A percentile compares a stretch with the other conserved stretches of the same genome.
These are phyloP conservation scores for Tetrapisispora phaffii DNA, from an alignment of 805 yeast genomes.

Conservation along the genomic window DNA sequence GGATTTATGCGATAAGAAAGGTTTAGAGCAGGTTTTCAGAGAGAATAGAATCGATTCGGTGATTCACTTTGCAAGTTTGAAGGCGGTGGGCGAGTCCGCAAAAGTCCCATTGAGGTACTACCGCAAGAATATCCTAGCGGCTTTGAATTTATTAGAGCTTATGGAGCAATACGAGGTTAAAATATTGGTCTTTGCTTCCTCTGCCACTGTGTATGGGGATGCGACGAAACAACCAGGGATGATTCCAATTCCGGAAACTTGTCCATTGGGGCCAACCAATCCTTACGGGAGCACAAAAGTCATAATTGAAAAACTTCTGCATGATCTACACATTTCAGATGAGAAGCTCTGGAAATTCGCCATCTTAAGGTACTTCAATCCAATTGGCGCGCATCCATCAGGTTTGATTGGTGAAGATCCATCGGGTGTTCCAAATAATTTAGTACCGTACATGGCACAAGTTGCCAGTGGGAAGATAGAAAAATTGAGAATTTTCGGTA, in stretches of 20 bases:
- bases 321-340: slow-evolving; percentile 36
- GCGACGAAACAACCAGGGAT: slow-evolving; percentile 59
- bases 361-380: slow-evolving; percentile 67
- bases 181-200: slow-evolving; percentile 62
- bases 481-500: slow-evolving; percentile 57
- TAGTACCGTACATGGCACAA: slow-evolving; percentile 66
- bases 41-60: slow-evolving; percentile 45
- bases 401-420: slow-evolving; percentile 78
- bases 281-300: slow-evolving; percentile 72
- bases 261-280: slow-evolving; percentile 64
- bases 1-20: slow-evolving; percentile 46
- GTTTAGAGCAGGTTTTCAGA: slow-evolving; percentile 39
- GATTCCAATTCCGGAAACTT: slow-evolving; percentile 71
- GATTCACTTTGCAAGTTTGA: slow-evolving; percentile 72
- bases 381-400: slow-evolving; percentile 78
- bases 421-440: slow-evolving; percentile 62
- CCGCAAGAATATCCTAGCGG: slow-evolving; percentile 57
- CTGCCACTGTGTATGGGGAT: slow-evolving; percentile 80
- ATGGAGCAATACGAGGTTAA: slow-evolving; percentile 39
- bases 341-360: slow-evolving; percentile 39
- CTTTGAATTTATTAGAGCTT: slow-evolving; percentile 45
- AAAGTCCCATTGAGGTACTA: slow-evolving; percentile 58
- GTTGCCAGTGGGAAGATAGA: slow-evolving; percentile 65
- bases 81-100: slow-evolving; percentile 74
- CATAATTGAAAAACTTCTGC: slow-evolving; percentile 50